phyloP scores from a whole-genome alignment of 129 eudicot species.

The Flaveria bidentis region DNA sequence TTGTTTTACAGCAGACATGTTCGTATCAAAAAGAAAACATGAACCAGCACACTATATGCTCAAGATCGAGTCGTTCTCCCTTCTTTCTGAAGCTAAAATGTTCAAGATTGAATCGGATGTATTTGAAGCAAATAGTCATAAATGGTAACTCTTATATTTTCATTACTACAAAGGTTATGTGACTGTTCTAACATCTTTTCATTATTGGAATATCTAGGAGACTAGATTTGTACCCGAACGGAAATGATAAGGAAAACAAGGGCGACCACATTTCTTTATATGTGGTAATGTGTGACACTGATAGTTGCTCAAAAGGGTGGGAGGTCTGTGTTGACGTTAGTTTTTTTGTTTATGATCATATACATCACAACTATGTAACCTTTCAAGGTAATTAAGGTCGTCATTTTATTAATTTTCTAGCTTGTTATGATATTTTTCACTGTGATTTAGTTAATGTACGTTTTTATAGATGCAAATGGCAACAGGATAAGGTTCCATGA shows the following conservation, averaged over 20 bases:
- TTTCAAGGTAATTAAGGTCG: slow-evolving; percentile 6
- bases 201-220: not conserved
- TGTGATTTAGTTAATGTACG: not conserved
- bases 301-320: not conserved
- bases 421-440: not conserved
- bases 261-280: slow-evolving; percentile 8
- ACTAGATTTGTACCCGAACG: slow-evolving; percentile 12
- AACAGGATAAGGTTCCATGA: slow-evolving; percentile 13
- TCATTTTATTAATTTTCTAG: not conserved
- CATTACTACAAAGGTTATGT: not conserved
- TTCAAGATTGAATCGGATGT: slow-evolving; percentile 16
- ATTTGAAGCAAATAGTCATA: slow-evolving; percentile 26
- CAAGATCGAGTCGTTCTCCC: slow-evolving; percentile 32
- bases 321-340: slow-evolving; percentile 15
- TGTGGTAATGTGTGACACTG: slow-evolving; percentile 8
- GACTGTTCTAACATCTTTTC: not conserved
- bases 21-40: slow-evolving; percentile 17
- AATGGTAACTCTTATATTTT: slow-evolving; percentile 3
- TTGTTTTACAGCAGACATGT: not conserved
- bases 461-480: slow-evolving; percentile 19
- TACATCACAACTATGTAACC: slow-evolving; percentile 1
- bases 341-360: slow-evolving; percentile 26
- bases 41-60: slow-evolving; percentile 34
- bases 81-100: slow-evolving; percentile 22
- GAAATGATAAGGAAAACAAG: slow-evolving; percentile 2